Conservation (phyloP, 305 asterid genomes). For the Fraxinus dipetala region DNA sequence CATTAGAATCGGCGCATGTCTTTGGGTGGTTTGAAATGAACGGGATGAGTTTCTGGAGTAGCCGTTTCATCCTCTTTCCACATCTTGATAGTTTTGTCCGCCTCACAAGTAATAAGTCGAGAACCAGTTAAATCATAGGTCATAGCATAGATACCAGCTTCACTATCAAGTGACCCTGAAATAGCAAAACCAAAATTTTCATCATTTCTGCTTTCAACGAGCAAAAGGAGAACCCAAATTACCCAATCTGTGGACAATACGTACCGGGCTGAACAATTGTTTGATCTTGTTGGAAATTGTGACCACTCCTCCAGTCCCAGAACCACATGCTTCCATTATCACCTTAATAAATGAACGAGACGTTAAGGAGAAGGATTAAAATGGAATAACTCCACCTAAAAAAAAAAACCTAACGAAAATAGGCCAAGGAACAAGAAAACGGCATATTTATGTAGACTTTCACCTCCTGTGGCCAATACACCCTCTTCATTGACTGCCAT, state of each 20-base stretch:
- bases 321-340: conserved; percentile 99
- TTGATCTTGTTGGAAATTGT: conserved; percentile 94
- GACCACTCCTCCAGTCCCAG: conserved; percentile 99
- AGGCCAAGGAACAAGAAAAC: neutral
- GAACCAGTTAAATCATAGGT: conserved; percentile 77
- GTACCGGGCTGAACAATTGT: conserved; percentile 97
- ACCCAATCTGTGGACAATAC: neutral
- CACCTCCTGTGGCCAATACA: conserved; percentile 87
- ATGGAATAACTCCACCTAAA: neutral
- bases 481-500: conserved; percentile 95
- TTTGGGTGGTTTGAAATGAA: conserved; percentile 63
- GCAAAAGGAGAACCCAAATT: neutral
- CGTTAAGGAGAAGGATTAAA: neutral
- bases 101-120: conserved; percentile 89
- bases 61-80: conserved; percentile 89
- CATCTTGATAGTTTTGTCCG: conserved; percentile 97
- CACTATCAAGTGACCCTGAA: conserved; percentile 93
- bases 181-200: neutral
- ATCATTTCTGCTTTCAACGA: neutral
- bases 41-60: conserved; percentile 60
- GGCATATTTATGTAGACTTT: conserved; percentile 16
- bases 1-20: conserved; percentile 53
- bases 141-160: conserved; percentile 82
- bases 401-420: neutral
- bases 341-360: conserved; percentile 39